Percentiles rank a stretch among this genome's conserved stretches.
Conservation (phyloP, 257 asterid species). For the Nicotiana otophora region DNA sequence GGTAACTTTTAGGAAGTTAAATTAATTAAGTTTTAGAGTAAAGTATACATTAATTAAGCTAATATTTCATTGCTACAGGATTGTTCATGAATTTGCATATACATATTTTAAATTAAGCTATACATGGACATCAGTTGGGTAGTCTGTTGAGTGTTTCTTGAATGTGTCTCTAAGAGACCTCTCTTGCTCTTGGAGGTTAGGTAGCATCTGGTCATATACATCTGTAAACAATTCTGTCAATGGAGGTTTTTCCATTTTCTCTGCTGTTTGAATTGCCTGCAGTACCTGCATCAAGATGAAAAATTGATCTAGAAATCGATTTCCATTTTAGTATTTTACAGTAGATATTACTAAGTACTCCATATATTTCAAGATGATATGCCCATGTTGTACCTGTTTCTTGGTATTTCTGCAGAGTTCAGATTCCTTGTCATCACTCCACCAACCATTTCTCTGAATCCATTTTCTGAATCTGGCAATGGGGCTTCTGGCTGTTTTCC, state of each 20-base stretch:
- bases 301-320: background rate
- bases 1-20: background rate
- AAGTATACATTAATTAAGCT: background rate
- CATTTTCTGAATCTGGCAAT: conserved; percentile 58
- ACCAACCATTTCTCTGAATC: conserved; percentile 73
- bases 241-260: conserved; percentile 48
- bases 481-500: conserved; percentile 61
- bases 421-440: conserved; percentile 60
- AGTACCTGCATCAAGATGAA: conserved; percentile 35
- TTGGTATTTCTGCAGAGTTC: conserved; percentile 41
- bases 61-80: background rate
- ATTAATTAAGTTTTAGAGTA: background rate
- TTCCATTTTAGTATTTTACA: background rate
- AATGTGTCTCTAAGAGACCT: conserved; percentile 53
- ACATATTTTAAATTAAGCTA: background rate
- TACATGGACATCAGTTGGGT: conserved; percentile 64
- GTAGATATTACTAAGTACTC: background rate
- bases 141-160: conserved; percentile 54
- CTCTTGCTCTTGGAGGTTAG: conserved; percentile 70
- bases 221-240: conserved; percentile 55
- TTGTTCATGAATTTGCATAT: background rate
- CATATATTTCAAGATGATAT: too few relatives aligned
- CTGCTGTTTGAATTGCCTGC: conserved; percentile 72
- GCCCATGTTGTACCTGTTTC: conserved; percentile 40
- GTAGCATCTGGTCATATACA: conserved; percentile 51